These are phyloP conservation scores for Paraphaeosphaeria minitans DNA, from an alignment of 2,329 filamentous ascomycete species.

Conservation along the genomic window DNA sequence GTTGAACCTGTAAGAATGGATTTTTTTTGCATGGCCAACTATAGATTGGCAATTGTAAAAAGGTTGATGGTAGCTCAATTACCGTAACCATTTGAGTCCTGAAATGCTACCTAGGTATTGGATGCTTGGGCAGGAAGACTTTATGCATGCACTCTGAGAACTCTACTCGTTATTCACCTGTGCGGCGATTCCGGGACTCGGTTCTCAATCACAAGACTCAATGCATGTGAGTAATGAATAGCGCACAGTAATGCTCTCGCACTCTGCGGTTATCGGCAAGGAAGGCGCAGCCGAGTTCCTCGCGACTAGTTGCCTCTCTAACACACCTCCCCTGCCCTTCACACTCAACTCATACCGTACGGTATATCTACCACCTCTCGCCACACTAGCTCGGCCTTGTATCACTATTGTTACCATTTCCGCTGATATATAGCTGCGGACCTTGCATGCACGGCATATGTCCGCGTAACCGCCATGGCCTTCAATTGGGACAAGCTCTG, in stretches of 20 bases:
- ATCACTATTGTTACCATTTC: not conserved
- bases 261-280: not conserved
- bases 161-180: no score
- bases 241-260: no score
- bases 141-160: no score
- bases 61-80: not conserved
- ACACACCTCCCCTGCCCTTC: not conserved
- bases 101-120: no score
- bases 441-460: not conserved
- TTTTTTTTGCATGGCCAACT: not conserved
- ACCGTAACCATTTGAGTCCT: no score
- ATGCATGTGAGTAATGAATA: no score
- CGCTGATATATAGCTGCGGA: not conserved
- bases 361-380: constrained; percentile 3
- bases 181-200: no score
- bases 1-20: not conserved
- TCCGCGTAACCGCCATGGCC: constrained; percentile 29
- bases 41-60: not conserved
- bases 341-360: constrained; percentile 5
- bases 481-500: constrained; percentile 43
- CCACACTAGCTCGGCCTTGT: not conserved
- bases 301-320: constrained; percentile 10
- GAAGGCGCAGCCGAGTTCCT: constrained; percentile 14
- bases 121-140: no score
- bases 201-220: no score